These are phyloP conservation scores for Ormosia semicastrata DNA, from an alignment of 306 rosid species.

Conservation along the genomic window DNA sequence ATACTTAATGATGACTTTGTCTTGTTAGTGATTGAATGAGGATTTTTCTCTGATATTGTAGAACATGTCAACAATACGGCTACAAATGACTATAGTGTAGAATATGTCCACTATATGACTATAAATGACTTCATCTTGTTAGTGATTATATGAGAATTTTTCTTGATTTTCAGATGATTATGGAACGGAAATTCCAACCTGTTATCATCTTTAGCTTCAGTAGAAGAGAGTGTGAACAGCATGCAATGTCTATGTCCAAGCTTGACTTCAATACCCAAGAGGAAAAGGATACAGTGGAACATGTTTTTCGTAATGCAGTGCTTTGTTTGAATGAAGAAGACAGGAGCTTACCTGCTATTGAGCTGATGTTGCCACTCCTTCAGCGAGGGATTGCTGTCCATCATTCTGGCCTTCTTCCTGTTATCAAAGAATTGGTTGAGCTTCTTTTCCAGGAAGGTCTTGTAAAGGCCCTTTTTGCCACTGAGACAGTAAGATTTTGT, in stretches of 20 bases:
- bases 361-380: constrained; percentile 88
- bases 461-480: constrained; percentile 97
- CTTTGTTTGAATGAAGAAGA: constrained; percentile 95
- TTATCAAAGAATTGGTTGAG: constrained; percentile 93
- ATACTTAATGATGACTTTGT: background rate
- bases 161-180: constrained; percentile 73
- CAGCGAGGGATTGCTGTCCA: constrained; percentile 98
- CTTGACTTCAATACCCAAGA: constrained; percentile 87
- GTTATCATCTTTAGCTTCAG: constrained; percentile 96
- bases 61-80: background rate
- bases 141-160: background rate
- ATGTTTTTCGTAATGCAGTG: constrained; percentile 76
- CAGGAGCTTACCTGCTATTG: constrained; percentile 89
- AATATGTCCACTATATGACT: background rate
- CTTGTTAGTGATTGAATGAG: background rate
- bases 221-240: constrained; percentile 95
- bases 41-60: background rate
- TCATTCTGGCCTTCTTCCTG: constrained; percentile 99
- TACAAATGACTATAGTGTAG: background rate
- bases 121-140: background rate
- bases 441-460: constrained; percentile 99
- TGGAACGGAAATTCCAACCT: constrained; percentile 95
- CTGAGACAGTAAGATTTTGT: constrained; percentile 78
- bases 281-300: constrained; percentile 81
- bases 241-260: constrained; percentile 95